Conservation (phyloP, 1,284 basidiomycete species). For the Omphalotus olearius region DNA sequence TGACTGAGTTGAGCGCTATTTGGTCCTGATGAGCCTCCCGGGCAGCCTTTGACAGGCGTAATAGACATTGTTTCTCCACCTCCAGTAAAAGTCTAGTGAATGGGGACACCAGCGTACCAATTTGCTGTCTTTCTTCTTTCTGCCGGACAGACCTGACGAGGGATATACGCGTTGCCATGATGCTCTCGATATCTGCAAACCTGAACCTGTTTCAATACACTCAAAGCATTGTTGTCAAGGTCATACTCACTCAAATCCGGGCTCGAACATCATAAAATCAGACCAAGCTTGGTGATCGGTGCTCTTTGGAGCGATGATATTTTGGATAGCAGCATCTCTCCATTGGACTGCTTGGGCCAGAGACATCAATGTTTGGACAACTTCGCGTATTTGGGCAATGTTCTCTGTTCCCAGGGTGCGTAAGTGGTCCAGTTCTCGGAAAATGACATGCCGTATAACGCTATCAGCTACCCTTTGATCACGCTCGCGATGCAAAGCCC, state of each 20-base stretch:
- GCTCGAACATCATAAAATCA: constrained; percentile 44
- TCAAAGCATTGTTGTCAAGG: constrained; percentile 9
- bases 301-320: constrained; percentile 30
- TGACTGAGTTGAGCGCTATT: constrained; percentile 82
- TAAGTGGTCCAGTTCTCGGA: constrained; percentile 63
- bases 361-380: constrained; percentile 71
- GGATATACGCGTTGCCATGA: constrained; percentile 81
- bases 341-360: constrained; percentile 69
- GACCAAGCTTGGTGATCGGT: constrained; percentile 31
- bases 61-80: constrained; percentile 68
- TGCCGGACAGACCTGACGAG: constrained; percentile 68
- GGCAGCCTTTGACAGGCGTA: constrained; percentile 74
- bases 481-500: constrained; percentile 73
- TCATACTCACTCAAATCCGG: constrained; percentile 60
- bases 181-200: constrained; percentile 72
- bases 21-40: constrained; percentile 70
- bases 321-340: constrained; percentile 37
- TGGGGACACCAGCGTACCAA: constrained; percentile 64
- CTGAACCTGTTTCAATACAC: constrained; percentile 34
- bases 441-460: constrained; percentile 47
- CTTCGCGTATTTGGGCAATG: constrained; percentile 67
- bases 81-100: constrained; percentile 49
- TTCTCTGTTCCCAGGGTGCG: constrained; percentile 69
- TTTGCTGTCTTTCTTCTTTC: constrained; percentile 64
- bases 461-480: constrained; percentile 44